Conservation (phyloP, 202 grass and related monocot species). For the Eragrostis tef region DNA sequence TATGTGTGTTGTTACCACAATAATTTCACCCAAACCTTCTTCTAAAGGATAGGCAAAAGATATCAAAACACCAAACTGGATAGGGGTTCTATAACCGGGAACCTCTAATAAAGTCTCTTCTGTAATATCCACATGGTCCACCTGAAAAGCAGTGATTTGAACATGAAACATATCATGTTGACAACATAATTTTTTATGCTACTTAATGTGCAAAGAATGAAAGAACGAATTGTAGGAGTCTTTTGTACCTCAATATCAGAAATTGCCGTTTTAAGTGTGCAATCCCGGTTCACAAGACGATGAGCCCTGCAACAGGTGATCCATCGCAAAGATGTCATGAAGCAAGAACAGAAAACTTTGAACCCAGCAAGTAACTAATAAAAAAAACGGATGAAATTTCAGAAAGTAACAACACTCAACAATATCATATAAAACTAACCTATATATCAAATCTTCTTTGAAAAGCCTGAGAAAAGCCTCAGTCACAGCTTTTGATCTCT, state of each 20-base stretch:
- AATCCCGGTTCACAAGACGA: conserved; percentile 93
- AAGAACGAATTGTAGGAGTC: too few relatives aligned
- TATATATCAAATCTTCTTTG: conserved; percentile 79
- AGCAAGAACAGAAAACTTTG: background rate
- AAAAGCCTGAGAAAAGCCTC: conserved; percentile 86
- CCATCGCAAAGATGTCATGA: background rate
- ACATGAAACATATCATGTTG: background rate
- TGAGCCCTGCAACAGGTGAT: conserved; percentile 60
- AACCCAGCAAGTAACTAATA: background rate
- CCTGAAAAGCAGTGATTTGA: conserved; percentile 41
- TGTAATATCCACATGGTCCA: conserved; percentile 76
- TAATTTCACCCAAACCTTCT: conserved; percentile 73
- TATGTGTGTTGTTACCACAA: conserved; percentile 80
- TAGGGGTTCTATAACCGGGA: conserved; percentile 62
- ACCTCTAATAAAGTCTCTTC: conserved; percentile 76
- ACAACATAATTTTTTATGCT: too few relatives aligned
- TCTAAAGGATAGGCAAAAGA: conserved; percentile 92
- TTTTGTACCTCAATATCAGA: conserved; percentile 80
- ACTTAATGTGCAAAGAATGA: background rate
- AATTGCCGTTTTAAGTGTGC: conserved; percentile 85
- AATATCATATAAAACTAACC: conserved; percentile 50
- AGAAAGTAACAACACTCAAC: background rate
- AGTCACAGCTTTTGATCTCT: conserved; percentile 79
- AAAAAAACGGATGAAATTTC: background rate
- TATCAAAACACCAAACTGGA: conserved; percentile 87